Evolutionary conservation across 2,329 filamentous ascomycete genomes (phyloP), one percentile per base, ranked within the genome.

Genomic region (Dichotomopilus funicola): DNA sequence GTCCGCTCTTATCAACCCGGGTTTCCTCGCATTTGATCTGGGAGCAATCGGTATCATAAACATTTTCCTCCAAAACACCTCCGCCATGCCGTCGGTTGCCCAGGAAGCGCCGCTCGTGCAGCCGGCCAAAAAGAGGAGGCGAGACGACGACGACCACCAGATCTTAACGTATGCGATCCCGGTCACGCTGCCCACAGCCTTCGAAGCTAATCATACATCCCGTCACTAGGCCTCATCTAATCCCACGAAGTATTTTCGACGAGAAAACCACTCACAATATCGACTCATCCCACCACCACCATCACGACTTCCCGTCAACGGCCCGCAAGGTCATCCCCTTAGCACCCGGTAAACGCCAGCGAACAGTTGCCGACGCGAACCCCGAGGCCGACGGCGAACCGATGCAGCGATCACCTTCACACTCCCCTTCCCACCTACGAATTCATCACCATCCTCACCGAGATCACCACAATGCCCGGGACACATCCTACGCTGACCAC

Each of bases 31-130:
- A 4, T 36, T 34, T n/a, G 31, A 13, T 19, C 8, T 11, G 42
- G 33, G 37, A 2, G 9, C 35, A 27, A 37, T 40, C 33, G 13
- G n/a, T 36, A 34, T 31, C 45, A 44, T 40, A 40, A 12, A 41
- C 33, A 34, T 33, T 8, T 27, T 3, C 36, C 19, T 11, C 13
- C 11, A 45, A 43, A 48, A 50, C 19, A 4, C n/a, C 11, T 12
- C 10, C 33, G 53, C 44, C 45, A 73, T 73, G 71, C 71, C 71
- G 53, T 72, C 71, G 40, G 67, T 66, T 56, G 67, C 70, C 46
- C 66, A 69, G 35, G 66, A 69, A 56, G 58, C 61, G 43, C 65
- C 66, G 12, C 63, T 64, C 43, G 59, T 66, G 49, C 64, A 65
- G 46, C 58, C 67, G 40, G 62, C 63, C 56, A 70, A 71, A 62